Conservation (phyloP, 257 asterid genomes). For the Ilex aquifolium region DNA sequence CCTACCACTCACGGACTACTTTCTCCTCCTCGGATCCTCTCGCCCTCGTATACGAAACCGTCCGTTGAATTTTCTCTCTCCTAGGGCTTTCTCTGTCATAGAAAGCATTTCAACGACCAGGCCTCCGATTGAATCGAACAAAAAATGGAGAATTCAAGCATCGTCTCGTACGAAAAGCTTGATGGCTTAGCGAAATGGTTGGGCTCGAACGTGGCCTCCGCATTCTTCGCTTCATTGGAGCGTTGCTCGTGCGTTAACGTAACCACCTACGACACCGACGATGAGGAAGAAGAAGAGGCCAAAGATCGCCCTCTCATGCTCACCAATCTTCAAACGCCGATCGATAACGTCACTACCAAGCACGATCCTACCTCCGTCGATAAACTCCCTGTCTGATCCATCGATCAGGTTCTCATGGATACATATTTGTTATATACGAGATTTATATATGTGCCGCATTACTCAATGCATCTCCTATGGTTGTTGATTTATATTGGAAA, state of each 20-base stretch:
- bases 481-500: no score
- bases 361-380: constrained; percentile 44
- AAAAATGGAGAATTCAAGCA: constrained; percentile 43
- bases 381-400: constrained; percentile 59
- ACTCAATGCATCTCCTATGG: no score
- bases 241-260: constrained; percentile 93
- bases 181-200: constrained; percentile 91
- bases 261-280: constrained; percentile 68
- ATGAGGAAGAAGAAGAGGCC: constrained; percentile 68
- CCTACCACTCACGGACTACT: no score
- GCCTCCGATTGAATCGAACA: background rate
- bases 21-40: no score
- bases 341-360: constrained; percentile 22
- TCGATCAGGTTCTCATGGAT: background rate
- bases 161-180: constrained; percentile 49
- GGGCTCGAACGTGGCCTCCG: constrained; percentile 76
- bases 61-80: background rate
- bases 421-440: background rate
- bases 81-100: background rate
- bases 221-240: constrained; percentile 92
- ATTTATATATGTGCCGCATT: no score
- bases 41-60: no score
- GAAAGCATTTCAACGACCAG: background rate
- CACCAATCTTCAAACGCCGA: constrained; percentile 33
- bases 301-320: constrained; percentile 88